phyloP scores from a whole-genome alignment of 2,329 filamentous ascomycete species.

The Beauveria sp. region DNA sequence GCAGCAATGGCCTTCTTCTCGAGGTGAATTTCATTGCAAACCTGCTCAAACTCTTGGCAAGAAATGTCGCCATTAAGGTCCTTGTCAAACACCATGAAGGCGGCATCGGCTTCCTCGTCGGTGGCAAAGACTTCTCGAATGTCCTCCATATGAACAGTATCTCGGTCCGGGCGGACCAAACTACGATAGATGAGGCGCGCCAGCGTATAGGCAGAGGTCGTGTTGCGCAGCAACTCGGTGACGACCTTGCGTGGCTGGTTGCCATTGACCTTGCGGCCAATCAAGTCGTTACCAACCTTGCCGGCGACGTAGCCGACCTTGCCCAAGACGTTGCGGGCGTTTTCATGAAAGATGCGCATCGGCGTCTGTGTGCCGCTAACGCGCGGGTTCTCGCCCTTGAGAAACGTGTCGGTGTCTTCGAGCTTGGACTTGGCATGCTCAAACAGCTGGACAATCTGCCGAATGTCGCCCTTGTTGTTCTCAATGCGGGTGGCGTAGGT shows the following conservation, averaged over 20 bases:
- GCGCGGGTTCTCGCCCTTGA: constrained; percentile 32
- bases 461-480: constrained; percentile 85
- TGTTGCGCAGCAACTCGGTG: constrained; percentile 64
- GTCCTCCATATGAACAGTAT: constrained; percentile 73
- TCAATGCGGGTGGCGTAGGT: constrained; percentile 90
- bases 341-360: constrained; percentile 62
- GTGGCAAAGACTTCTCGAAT: constrained; percentile 71
- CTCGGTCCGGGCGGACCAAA: constrained; percentile 65
- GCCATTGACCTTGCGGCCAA: constrained; percentile 63
- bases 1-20: constrained; percentile 94
- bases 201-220: constrained; percentile 69
- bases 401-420: constrained; percentile 43
- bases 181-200: constrained; percentile 85
- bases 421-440: constrained; percentile 72
- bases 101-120: constrained; percentile 78
- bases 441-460: constrained; percentile 44
- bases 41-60: constrained; percentile 87
- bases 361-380: constrained; percentile 65
- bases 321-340: constrained; percentile 65
- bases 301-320: constrained; percentile 82
- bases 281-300: constrained; percentile 84
- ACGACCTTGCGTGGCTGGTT: constrained; percentile 82
- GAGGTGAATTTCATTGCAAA: constrained; percentile 88
- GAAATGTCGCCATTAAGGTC: constrained; percentile 95
- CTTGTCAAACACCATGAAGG: constrained; percentile 90